A percentile compares a stretch with the other conserved stretches of the same genome.
These are phyloP conservation scores for Fistulifera pelliculosa DNA, from an alignment of 108 stramenopile genomes.

Conservation along the genomic window DNA sequence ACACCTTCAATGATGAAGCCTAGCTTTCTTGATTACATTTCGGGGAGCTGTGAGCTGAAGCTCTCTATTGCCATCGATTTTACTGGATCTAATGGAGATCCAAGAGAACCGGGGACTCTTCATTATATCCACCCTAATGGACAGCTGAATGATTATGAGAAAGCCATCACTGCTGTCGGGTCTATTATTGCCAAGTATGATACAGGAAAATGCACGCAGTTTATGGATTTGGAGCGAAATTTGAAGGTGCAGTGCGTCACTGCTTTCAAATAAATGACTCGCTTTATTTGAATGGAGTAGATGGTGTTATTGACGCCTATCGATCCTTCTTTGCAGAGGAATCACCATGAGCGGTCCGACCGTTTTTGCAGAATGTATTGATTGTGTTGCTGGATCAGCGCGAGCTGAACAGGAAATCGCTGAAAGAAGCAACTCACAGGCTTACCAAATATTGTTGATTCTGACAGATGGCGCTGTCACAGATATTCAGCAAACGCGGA, in stretches of 20 bases:
- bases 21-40: constrained; percentile 59
- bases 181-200: constrained; percentile 72
- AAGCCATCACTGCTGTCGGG: constrained; percentile 62
- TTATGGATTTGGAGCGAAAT: constrained; percentile 86
- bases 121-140: constrained; percentile 61
- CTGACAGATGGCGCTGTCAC: constrained; percentile 87
- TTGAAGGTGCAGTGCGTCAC: constrained; percentile 59
- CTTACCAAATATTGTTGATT: constrained; percentile 78
- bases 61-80: constrained; percentile 84
- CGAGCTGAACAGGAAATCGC: constrained; percentile 26
- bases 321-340: constrained; percentile 41
- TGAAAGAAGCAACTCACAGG: constrained; percentile 18
- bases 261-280: constrained; percentile 59
- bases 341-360: constrained; percentile 85
- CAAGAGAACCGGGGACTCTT: constrained; percentile 63
- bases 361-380: constrained; percentile 79
- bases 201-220: constrained; percentile 77
- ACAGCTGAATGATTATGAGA: constrained; percentile 67
- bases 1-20: constrained; percentile 18
- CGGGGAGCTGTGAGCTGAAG: constrained; percentile 55
- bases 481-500: constrained; percentile 64
- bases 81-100: constrained; percentile 86
- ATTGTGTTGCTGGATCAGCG: constrained; percentile 50
- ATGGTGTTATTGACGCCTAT: constrained; percentile 68
- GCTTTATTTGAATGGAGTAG: constrained; percentile 52